These are phyloP conservation scores for Sphaerobolus stellatus DNA, from an alignment of 1,284 basidiomycete genomes.

Conservation along the genomic window DNA sequence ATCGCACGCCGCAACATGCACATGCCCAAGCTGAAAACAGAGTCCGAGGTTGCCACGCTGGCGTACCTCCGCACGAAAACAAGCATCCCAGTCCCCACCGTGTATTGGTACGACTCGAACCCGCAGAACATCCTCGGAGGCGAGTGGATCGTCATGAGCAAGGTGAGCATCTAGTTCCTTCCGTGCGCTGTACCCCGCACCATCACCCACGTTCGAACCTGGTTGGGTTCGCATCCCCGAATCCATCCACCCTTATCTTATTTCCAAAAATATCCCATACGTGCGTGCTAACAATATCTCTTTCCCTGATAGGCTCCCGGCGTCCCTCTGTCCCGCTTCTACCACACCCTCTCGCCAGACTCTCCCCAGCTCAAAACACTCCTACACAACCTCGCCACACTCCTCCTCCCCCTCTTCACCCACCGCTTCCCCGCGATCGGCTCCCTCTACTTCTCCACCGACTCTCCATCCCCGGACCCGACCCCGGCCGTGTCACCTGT, in stretches of 20 bases:
- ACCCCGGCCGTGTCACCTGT: slow-evolving; percentile 16
- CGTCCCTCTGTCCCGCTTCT: slow-evolving; percentile 63
- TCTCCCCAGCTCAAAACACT: slow-evolving; percentile 50
- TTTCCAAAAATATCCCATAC: too few species aligned
- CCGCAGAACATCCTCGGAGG: slow-evolving; percentile 79
- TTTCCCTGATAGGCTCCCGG: slow-evolving; percentile 67
- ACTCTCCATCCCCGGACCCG: slow-evolving; percentile 7
- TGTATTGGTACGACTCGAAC: slow-evolving; percentile 75
- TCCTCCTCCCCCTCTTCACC: slow-evolving; percentile 69
- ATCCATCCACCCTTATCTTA: slow-evolving; percentile 1
- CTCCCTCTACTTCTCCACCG: slow-evolving; percentile 54
- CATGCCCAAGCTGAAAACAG: slow-evolving; percentile 79
- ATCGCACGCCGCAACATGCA: slow-evolving; percentile 66
- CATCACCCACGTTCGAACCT: too few species aligned
- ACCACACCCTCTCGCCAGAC: slow-evolving; percentile 62
- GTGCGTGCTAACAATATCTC: too few species aligned
- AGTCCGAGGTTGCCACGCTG: slow-evolving; percentile 81
- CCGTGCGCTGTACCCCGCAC: slow-evolving; percentile 1
- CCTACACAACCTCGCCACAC: slow-evolving; percentile 62
- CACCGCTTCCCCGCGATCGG: slow-evolving; percentile 72
- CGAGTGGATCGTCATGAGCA: slow-evolving; percentile 82
- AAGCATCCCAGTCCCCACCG: slow-evolving; percentile 65
- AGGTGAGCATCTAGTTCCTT: slow-evolving; percentile 45
- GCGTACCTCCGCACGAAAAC: slow-evolving; percentile 68
- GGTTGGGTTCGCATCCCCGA: slow-evolving; percentile 1